Percentiles rank a stretch among this genome's conserved stretches.
Evolutionary conservation across 169 alveolate species (phyloP).

Genomic region (Eimeria falciformis): DNA sequence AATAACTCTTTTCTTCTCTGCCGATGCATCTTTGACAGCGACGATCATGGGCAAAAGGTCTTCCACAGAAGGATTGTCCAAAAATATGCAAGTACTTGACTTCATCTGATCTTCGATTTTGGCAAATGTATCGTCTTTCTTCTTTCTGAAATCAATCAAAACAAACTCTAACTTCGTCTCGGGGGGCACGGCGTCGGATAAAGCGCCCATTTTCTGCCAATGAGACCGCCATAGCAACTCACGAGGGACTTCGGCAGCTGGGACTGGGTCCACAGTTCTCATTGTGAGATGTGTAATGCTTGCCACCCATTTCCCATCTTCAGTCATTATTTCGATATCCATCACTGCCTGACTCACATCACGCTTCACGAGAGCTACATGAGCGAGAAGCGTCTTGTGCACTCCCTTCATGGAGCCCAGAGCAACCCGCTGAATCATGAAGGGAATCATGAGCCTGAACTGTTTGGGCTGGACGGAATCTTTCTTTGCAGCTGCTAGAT

Average conservation of each 20-base stretch:
- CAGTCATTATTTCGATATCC: conserved; percentile 67
- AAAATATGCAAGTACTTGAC: background rate
- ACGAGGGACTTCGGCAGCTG: conserved; percentile 79
- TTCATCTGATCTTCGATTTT: background rate
- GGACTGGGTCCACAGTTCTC: conserved; percentile 73
- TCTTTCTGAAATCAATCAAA: conserved; percentile 24
- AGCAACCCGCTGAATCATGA: conserved; percentile 66
- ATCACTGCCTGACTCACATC: conserved; percentile 75
- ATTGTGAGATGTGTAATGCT: conserved; percentile 57
- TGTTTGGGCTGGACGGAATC: conserved; percentile 19
- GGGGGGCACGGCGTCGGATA: background rate
- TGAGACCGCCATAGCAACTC: conserved; percentile 78
- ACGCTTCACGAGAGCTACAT: conserved; percentile 72
- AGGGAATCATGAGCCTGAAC: conserved; percentile 74
- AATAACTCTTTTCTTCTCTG: background rate
- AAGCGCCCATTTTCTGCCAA: conserved; percentile 64
- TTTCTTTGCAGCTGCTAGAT: conserved; percentile 50
- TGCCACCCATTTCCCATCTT: conserved; percentile 52
- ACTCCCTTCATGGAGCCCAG: conserved; percentile 35
- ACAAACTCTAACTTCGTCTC: background rate
- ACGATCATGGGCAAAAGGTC: conserved; percentile 11
- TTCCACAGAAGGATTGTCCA: conserved; percentile 23
- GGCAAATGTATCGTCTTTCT: conserved; percentile 1
- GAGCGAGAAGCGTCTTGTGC: conserved; percentile 57
- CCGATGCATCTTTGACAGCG: background rate